These are phyloP conservation scores for Phytophthora citricola DNA, from an alignment of 352 stramenopile genomes.

Conservation along the genomic window DNA sequence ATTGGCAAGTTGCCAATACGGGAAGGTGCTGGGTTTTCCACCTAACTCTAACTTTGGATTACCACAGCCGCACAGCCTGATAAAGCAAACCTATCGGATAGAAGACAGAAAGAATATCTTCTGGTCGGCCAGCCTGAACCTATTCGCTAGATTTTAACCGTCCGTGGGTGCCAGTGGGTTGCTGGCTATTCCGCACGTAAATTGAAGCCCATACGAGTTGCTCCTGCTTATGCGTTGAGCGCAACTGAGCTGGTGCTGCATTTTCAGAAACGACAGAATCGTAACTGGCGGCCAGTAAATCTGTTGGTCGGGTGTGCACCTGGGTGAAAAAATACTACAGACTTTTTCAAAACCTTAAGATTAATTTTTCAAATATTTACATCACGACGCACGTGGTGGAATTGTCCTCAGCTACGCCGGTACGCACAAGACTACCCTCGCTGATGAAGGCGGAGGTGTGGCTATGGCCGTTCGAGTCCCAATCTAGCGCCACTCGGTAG, in stretches of 20 bases:
- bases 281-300: too few relatives aligned
- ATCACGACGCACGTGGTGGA: slow-evolving; percentile 74
- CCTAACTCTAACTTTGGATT: slow-evolving; percentile 4
- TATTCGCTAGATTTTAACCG: slow-evolving; percentile 19
- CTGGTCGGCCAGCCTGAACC: slow-evolving; percentile 8
- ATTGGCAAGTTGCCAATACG: slow-evolving; percentile 6
- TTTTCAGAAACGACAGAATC: too few relatives aligned
- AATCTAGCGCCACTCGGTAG: slow-evolving; percentile 78
- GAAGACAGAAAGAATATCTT: slow-evolving; percentile 26
- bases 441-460: slow-evolving; percentile 75
- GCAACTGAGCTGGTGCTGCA: too few relatives aligned
- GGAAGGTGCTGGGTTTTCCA: slow-evolving; percentile 8
- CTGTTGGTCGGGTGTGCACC: neutral
- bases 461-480: slow-evolving; percentile 56
- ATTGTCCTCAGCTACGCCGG: slow-evolving; percentile 62
- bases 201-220: slow-evolving; percentile 4
- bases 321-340: neutral
- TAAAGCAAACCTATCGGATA: slow-evolving; percentile 2
- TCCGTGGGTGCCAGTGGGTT: neutral
- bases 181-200: slow-evolving; percentile 3
- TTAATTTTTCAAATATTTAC: slow-evolving; percentile 41
- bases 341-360: neutral
- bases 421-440: slow-evolving; percentile 60
- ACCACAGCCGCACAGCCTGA: slow-evolving; percentile 6
- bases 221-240: too few relatives aligned